Percentiles rank a stretch among this genome's conserved stretches.
Evolutionary conservation across 139 green algal species (phyloP).

Genomic region (Tetradesmus obliquus): DNA sequence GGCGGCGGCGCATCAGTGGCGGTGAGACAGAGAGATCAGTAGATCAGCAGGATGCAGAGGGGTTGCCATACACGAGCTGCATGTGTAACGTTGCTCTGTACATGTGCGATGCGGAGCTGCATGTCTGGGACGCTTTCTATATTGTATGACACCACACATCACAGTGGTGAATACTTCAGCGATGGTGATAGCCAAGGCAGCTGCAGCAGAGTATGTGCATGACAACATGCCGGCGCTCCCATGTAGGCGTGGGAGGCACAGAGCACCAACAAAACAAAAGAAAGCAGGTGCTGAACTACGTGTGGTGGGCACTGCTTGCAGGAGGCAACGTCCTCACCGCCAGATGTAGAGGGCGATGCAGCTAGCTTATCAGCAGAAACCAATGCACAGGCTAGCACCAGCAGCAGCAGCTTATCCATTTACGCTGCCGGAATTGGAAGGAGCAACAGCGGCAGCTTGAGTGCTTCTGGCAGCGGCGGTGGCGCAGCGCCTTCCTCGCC

Average conservation of each 20-base stretch:
- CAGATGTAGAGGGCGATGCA: neutral
- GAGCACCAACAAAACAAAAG: too few relatives aligned
- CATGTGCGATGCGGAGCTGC: too few relatives aligned
- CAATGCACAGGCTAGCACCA: neutral
- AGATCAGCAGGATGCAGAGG: neutral
- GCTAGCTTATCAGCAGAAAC: neutral
- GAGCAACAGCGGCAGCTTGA: neutral
- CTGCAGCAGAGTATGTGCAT: too few relatives aligned
- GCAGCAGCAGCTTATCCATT: neutral
- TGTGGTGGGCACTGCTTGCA: neutral
- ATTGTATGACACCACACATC: too few relatives aligned
- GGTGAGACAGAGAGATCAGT: neutral
- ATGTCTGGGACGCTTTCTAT: too few relatives aligned
- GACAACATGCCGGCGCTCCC: too few relatives aligned
- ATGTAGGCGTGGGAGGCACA: too few relatives aligned
- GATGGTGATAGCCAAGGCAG: too few relatives aligned
- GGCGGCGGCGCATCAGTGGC: neutral
- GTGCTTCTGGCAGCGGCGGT: neutral
- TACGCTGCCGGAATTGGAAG: neutral
- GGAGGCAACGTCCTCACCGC: neutral
- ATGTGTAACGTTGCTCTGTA: neutral
- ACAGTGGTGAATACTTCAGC: too few relatives aligned
- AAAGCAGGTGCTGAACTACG: too few relatives aligned
- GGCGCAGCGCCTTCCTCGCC: neutral
- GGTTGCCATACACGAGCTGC: neutral